Conservation (phyloP, 2,329 filamentous ascomycete genomes). For the Ceratocystis ficicola region DNA sequence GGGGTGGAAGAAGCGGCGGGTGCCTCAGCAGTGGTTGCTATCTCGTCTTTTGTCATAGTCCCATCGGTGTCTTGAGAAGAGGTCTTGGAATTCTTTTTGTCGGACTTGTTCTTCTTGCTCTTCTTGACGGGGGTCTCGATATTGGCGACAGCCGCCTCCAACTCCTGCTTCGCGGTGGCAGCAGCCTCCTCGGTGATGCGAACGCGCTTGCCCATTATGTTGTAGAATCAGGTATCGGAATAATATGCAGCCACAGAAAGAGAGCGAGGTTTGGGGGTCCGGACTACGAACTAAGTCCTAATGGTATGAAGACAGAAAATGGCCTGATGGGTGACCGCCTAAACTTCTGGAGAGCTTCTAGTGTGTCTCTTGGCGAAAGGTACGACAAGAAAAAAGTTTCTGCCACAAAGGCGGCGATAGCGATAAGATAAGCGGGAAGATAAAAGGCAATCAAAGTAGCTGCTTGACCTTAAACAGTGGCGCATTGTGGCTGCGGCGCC, state of each 20-base stretch:
- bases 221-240: not conserved
- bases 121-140: not conserved
- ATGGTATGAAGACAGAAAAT: not conserved
- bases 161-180: conserved; percentile 10
- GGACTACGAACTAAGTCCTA: not conserved
- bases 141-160: conserved; percentile 8
- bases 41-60: not conserved
- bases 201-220: conserved; percentile 19
- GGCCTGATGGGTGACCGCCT: not conserved
- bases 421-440: conserved; percentile 13
- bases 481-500: not conserved
- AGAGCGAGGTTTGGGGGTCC: not conserved
- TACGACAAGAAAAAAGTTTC: conserved; percentile 11
- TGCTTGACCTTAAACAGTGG: not conserved
- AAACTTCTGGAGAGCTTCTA: not conserved
- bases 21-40: not conserved
- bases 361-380: not conserved
- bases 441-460: not conserved
- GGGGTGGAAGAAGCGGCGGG: not conserved
- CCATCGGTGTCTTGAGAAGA: not conserved
- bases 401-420: not conserved
- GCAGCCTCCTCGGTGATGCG: conserved; percentile 16
- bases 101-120: conserved; percentile 11
- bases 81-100: not conserved
- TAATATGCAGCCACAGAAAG: not conserved